Evolutionary conservation across 176 grass and related monocot species (phyloP).

Genomic region (Dendrocalamus sinicus): DNA sequence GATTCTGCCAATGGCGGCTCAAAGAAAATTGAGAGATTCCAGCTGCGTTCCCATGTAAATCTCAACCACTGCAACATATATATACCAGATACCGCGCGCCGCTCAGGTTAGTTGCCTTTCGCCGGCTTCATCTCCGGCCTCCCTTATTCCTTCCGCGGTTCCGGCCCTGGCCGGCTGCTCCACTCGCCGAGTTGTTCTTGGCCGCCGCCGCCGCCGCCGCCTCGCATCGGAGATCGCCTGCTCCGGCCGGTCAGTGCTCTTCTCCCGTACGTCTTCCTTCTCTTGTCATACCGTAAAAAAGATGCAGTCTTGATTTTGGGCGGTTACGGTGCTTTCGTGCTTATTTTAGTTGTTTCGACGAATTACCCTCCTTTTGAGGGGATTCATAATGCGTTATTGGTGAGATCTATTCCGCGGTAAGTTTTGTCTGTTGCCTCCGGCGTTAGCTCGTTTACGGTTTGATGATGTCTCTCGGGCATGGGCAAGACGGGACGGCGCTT

Average conservation of each 20-base stretch:
- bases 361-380: not conserved
- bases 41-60: conserved; percentile 8
- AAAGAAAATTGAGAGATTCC: conserved; percentile 28
- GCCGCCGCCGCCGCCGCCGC: conserved; percentile 21
- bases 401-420: not conserved
- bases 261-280: not conserved
- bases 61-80: conserved; percentile 19
- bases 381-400: not conserved
- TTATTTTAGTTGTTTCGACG: not conserved
- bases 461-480: not conserved
- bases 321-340: not conserved
- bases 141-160: not conserved
- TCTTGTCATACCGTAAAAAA: not conserved
- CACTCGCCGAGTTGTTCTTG: not conserved
- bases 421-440: not conserved
- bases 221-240: not conserved
- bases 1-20: conserved; percentile 15
- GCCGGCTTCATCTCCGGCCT: not conserved
- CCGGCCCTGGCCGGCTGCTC: not conserved
- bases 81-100: conserved; percentile 8
- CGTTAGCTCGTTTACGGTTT: not conserved
- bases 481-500: not conserved
- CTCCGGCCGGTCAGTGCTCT: conserved; percentile 33
- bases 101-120: not conserved
- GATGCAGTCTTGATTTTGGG: not conserved